These are phyloP conservation scores for Solanum chacoense DNA, from an alignment of 305 asterid species.

Conservation along the genomic window DNA sequence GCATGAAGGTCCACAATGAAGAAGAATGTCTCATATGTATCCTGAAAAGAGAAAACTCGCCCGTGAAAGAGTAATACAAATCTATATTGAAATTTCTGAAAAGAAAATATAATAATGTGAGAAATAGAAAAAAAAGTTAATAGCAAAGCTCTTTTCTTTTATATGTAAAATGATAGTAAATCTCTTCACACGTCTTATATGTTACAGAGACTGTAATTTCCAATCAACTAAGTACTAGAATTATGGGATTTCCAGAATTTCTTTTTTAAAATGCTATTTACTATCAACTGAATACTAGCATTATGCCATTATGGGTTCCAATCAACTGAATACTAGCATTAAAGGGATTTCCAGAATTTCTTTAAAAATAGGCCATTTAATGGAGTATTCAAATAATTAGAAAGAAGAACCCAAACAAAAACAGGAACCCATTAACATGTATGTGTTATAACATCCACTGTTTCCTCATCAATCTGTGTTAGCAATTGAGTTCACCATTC, in stretches of 20 bases:
- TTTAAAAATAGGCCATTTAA: background rate
- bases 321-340: background rate
- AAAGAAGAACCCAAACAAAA: background rate
- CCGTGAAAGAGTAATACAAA: background rate
- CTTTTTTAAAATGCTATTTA: background rate
- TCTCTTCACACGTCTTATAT: background rate
- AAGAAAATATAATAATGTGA: background rate
- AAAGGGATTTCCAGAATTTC: background rate
- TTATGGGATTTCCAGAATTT: background rate
- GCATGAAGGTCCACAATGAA: constrained; percentile 99
- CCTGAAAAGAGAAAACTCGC: constrained; percentile 41
- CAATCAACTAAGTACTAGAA: background rate
- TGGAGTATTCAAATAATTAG: background rate
- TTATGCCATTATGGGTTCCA: background rate
- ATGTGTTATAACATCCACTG: background rate
- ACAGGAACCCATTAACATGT: background rate
- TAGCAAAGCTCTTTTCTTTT: background rate
- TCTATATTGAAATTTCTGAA: background rate
- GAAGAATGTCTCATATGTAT: constrained; percentile 76
- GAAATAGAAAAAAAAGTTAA: background rate
- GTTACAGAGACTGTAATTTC: background rate
- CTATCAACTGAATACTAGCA: background rate
- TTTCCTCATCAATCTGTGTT: background rate
- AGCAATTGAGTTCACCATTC: background rate
- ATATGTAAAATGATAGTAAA: background rate